phyloP scores from a whole-genome alignment of 768 basidiomycete genomes.

The Naganishia vaughanmartiniae region DNA sequence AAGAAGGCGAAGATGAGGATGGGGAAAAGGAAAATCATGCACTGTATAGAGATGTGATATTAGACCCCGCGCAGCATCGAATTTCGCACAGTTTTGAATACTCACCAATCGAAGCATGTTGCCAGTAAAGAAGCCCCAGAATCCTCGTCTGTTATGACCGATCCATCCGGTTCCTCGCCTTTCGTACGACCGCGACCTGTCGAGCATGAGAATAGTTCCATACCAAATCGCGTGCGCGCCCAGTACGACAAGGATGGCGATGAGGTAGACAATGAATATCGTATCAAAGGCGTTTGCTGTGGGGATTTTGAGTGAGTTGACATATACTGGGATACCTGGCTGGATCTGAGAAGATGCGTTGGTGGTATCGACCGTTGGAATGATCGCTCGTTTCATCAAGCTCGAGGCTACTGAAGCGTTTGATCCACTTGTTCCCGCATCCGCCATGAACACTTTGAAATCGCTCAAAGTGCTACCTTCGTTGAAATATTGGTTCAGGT shows the following conservation, averaged over 20 bases:
- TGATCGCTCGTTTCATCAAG: conserved; percentile 36
- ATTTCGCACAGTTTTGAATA: conserved; percentile 9
- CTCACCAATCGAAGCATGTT: conserved; percentile 64
- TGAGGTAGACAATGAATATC: conserved; percentile 70
- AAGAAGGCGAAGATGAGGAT: conserved; percentile 75
- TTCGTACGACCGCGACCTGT: conserved; percentile 44
- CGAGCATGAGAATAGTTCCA: conserved; percentile 52
- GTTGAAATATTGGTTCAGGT: conserved; percentile 58
- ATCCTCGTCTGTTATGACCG: conserved; percentile 35
- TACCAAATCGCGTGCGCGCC: conserved; percentile 61
- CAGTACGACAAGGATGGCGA: conserved; percentile 64
- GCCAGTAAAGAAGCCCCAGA: conserved; percentile 42
- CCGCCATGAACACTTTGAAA: conserved; percentile 31
- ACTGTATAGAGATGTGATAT: conserved; percentile 53
- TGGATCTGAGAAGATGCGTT: conserved; percentile 55
- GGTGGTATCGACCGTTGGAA: conserved; percentile 37
- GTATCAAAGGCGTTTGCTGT: conserved; percentile 89
- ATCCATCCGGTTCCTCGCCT: conserved; percentile 40
- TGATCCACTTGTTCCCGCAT: conserved; percentile 16
- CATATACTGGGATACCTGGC: conserved; percentile 78
- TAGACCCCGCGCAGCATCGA: background rate
- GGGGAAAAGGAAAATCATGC: conserved; percentile 66
- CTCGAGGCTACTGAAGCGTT: conserved; percentile 3
- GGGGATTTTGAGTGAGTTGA: conserved; percentile 71
- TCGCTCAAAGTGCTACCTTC: conserved; percentile 46